Conservation (phyloP, 176 grass and related monocot genomes). For the Avena insularis region DNA sequence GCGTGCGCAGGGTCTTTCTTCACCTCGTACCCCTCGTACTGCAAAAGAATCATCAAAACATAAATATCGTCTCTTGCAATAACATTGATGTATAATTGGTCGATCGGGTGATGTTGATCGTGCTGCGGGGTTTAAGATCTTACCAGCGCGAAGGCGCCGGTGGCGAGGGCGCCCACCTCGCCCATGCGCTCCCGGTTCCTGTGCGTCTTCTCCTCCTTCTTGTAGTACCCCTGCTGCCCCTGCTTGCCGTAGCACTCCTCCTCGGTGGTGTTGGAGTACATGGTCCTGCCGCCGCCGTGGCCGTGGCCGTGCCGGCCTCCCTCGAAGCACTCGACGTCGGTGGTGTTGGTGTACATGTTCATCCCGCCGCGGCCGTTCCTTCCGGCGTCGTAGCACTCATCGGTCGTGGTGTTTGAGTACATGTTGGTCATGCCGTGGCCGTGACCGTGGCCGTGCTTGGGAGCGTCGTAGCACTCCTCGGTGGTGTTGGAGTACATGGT, state of each 20-base stretch:
- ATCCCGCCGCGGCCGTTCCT: neutral
- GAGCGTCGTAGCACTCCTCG: conserved; percentile 10
- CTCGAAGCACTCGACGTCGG: conserved; percentile 30
- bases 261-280: conserved; percentile 45
- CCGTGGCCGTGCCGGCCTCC: neutral
- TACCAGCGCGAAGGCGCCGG: conserved; percentile 62
- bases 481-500: conserved; percentile 32
- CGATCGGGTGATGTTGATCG: too few species aligned
- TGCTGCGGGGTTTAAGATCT: too few species aligned
- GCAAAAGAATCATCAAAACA: too few species aligned
- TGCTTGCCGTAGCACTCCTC: conserved; percentile 31
- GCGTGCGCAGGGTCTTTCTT: conserved; percentile 80
- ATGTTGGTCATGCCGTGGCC: neutral
- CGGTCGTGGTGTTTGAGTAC: conserved; percentile 39
- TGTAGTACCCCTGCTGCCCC: conserved; percentile 43
- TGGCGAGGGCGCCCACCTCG: conserved; percentile 57
- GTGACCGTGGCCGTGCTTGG: neutral
- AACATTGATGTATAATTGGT: too few species aligned
- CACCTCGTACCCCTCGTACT: conserved; percentile 66
- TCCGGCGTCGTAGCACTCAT: conserved; percentile 9
- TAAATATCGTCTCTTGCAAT: too few species aligned
- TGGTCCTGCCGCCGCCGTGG: neutral
- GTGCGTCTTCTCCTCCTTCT: conserved; percentile 69
- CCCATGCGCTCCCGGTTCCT: conserved; percentile 77
- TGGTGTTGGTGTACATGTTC: conserved; percentile 40